Conservation (phyloP, 1,284 basidiomycete species). For the Ustilago sp. region DNA sequence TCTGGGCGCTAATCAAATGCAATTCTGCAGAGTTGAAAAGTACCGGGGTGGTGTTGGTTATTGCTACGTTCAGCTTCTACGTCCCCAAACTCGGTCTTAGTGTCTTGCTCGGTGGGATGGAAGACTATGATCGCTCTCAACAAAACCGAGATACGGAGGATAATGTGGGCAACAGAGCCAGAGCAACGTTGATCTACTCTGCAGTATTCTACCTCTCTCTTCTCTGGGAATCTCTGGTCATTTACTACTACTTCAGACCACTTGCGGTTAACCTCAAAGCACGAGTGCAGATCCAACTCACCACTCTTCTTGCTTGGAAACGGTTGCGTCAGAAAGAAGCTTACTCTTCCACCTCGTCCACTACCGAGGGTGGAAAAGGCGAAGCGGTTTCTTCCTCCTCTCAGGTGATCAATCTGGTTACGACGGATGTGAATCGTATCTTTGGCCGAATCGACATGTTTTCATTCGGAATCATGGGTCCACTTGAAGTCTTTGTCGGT, state of each 20-base stretch:
- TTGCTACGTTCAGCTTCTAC: constrained; percentile 37
- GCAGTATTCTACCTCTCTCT: constrained; percentile 29
- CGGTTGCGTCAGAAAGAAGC: constrained; percentile 41
- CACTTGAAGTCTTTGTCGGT: constrained; percentile 41
- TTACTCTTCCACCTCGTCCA: constrained; percentile 4
- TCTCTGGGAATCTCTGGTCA: constrained; percentile 19
- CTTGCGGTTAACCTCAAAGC: constrained; percentile 23
- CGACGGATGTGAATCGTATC: constrained; percentile 36
- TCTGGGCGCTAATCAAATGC: constrained; percentile 23
- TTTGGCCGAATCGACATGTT: constrained; percentile 31
- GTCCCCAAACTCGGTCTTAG: constrained; percentile 32
- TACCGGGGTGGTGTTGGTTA: constrained; percentile 10
- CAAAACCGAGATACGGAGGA: neutral
- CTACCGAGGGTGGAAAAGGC: neutral
- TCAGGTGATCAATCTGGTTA: constrained; percentile 47
- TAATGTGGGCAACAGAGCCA: constrained; percentile 16
- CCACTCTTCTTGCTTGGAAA: constrained; percentile 40
- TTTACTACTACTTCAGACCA: constrained; percentile 33
- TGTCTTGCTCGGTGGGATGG: constrained; percentile 25
- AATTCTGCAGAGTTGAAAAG: constrained; percentile 14
- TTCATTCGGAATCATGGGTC: constrained; percentile 42
- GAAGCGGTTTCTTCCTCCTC: constrained; percentile 14
- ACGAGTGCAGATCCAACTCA: constrained; percentile 29
- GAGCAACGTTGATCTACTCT: constrained; percentile 38
- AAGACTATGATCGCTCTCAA: constrained; percentile 19